A percentile compares a stretch with the other conserved stretches of the same genome.
Conservation (phyloP, 495 filamentous ascomycete genomes). For the Penicillium lividum region DNA sequence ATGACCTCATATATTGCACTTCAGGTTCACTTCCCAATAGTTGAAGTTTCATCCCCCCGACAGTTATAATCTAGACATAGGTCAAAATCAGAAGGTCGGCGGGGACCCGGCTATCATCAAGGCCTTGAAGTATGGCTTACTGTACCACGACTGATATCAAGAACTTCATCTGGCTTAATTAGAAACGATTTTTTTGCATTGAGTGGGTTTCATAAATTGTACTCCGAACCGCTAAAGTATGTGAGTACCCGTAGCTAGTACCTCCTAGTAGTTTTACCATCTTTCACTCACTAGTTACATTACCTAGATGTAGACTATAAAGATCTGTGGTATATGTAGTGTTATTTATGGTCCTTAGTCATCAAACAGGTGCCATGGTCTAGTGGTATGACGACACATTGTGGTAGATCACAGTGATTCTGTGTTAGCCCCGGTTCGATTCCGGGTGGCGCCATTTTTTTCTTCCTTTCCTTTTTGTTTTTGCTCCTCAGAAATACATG, state of each 20-base stretch:
- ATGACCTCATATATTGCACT: constrained; percentile 7
- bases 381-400: constrained; percentile 46
- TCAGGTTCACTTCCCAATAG: constrained; percentile 23
- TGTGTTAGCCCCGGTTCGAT: constrained; percentile 82
- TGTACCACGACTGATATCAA: constrained; percentile 24
- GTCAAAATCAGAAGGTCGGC: constrained; percentile 13
- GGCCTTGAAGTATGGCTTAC: constrained; percentile 25
- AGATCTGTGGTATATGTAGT: too few relatives aligned
- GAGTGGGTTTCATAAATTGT: too few relatives aligned
- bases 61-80: constrained; percentile 21
- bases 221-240: too few relatives aligned
- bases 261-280: too few relatives aligned
- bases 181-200: too few relatives aligned
- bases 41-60: constrained; percentile 24
- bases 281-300: too few relatives aligned
- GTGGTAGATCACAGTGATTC: constrained; percentile 33
- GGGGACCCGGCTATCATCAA: constrained; percentile 23
- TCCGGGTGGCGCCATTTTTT: constrained; percentile 52
- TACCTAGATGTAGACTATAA: too few relatives aligned
- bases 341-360: too few relatives aligned
- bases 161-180: constrained; percentile 4
- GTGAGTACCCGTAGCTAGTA: too few relatives aligned
- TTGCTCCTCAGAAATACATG: too few relatives aligned
- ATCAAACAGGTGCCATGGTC: constrained; percentile 16
- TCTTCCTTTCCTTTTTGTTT: too few relatives aligned